Evolutionary conservation across 495 filamentous ascomycete species (phyloP).

Genomic region (Hyaloscypha finlandica): DNA sequence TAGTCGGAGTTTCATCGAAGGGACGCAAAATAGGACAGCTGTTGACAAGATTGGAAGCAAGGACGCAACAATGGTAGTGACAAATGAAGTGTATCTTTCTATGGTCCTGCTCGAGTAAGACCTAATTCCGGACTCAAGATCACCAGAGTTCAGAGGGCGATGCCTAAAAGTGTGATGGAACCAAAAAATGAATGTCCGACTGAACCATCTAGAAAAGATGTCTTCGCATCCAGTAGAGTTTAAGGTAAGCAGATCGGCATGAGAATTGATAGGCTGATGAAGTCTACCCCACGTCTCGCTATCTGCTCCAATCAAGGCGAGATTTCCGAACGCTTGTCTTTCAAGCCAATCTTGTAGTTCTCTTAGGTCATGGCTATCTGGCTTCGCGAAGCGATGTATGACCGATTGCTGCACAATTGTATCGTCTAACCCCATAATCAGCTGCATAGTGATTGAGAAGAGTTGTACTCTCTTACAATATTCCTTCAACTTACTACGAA

Average conservation of each 20-base stretch:
- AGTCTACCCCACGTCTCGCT: slow-evolving; percentile 14
- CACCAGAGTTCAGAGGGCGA: slow-evolving; percentile 1
- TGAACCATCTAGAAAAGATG: neutral
- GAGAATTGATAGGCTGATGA: slow-evolving; percentile 10
- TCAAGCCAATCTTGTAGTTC: slow-evolving; percentile 21
- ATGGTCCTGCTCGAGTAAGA: neutral
- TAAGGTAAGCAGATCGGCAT: slow-evolving; percentile 20
- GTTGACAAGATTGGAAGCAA: slow-evolving; percentile 35
- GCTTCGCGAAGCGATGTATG: neutral
- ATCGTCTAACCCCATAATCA: neutral
- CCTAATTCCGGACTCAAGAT: slow-evolving; percentile 4
- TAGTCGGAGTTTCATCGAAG: slow-evolving; percentile 26
- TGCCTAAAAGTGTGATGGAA: slow-evolving; percentile 15
- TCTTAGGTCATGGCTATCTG: neutral
- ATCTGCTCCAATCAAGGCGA: slow-evolving; percentile 20
- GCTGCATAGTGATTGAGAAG: neutral
- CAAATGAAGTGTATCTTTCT: slow-evolving; percentile 5
- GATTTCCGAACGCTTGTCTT: slow-evolving; percentile 22
- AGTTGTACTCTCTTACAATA: slow-evolving; percentile 25
- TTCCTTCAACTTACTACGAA: slow-evolving; percentile 31
- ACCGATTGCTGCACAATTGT: neutral
- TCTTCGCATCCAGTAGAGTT: slow-evolving; percentile 11
- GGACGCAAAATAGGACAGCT: slow-evolving; percentile 37
- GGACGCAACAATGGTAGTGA: slow-evolving; percentile 34
- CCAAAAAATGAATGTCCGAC: neutral